These are phyloP conservation scores for Pseudozyma thailandica DNA, from an alignment of 1,284 basidiomycete genomes.

Conservation along the genomic window DNA sequence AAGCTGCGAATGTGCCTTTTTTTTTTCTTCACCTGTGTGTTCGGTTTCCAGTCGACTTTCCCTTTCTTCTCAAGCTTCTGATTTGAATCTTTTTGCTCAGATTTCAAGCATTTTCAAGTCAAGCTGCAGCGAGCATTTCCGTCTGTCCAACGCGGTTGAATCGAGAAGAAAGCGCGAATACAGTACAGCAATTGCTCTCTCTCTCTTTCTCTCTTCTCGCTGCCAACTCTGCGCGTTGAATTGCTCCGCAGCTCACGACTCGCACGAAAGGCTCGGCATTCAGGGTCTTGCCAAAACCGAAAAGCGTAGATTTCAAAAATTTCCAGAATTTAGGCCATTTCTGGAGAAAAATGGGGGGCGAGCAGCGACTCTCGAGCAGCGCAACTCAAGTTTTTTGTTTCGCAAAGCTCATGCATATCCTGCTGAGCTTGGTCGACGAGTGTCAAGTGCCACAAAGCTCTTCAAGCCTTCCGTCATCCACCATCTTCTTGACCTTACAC, in stretches of 20 bases:
- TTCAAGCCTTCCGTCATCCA: slow-evolving; percentile 2
- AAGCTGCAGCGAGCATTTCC: too few species aligned
- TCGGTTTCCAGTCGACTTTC: too few species aligned
- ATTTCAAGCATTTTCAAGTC: too few species aligned
- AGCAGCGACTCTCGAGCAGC: slow-evolving; percentile 4
- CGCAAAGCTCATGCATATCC: slow-evolving; percentile 1
- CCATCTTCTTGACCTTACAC: slow-evolving; percentile 1
- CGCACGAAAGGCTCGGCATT: too few species aligned
- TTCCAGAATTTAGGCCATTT: slow-evolving; percentile 1
- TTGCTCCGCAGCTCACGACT: neutral
- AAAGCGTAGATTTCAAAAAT: neutral
- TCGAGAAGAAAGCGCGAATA: too few species aligned
- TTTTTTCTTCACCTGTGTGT: too few species aligned
- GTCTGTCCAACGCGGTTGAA: too few species aligned
- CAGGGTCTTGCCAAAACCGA: slow-evolving; percentile 9
- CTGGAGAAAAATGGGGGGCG: slow-evolving; percentile 5
- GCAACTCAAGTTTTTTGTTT: neutral
- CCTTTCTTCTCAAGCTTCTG: too few species aligned
- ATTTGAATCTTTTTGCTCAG: too few species aligned
- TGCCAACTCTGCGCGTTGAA: slow-evolving; percentile 1
- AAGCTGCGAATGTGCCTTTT: neutral
- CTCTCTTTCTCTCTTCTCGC: slow-evolving; percentile 3
- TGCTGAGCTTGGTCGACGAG: slow-evolving; percentile 1
- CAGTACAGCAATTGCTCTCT: too few species aligned
- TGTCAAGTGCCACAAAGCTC: slow-evolving; percentile 1